These are phyloP conservation scores for Penicillium cataractarum DNA, from an alignment of 495 filamentous ascomycete genomes.

Conservation along the genomic window DNA sequence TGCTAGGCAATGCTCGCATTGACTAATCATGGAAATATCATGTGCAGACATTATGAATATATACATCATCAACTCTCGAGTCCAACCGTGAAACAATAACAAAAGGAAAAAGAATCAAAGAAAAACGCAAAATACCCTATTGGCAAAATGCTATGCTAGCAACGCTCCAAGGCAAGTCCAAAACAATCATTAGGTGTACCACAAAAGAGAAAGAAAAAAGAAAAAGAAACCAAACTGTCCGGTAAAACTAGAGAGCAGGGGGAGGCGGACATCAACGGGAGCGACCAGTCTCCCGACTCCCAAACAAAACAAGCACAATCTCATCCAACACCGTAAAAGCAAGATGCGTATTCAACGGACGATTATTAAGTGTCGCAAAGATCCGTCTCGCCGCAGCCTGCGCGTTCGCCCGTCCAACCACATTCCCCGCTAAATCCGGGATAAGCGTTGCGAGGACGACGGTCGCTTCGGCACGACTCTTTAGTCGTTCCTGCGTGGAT, in stretches of 20 bases:
- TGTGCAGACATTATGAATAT: constrained; percentile 2
- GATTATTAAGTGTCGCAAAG: constrained; percentile 82
- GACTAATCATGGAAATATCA: neutral
- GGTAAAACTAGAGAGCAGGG: too few species aligned
- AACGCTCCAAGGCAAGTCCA: neutral
- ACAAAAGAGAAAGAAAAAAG: neutral
- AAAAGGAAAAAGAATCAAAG: neutral
- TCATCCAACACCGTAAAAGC: constrained; percentile 81
- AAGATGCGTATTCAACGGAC: constrained; percentile 68
- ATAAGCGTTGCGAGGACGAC: constrained; percentile 80
- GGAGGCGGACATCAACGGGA: constrained; percentile 7
- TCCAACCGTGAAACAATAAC: neutral
- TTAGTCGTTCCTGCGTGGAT: constrained; percentile 67
- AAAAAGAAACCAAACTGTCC: neutral
- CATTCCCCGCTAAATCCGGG: constrained; percentile 79
- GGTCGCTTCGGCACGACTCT: constrained; percentile 70
- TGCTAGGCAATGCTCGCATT: neutral
- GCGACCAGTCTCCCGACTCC: constrained; percentile 30
- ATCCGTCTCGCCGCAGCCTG: constrained; percentile 79
- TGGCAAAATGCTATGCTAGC: neutral
- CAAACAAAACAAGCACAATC: constrained; percentile 73
- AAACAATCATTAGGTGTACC: neutral
- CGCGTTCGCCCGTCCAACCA: constrained; percentile 82
- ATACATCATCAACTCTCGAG: neutral
- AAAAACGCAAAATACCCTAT: neutral